Evolutionary conservation across 2,329 filamentous ascomycete species (phyloP), one percentile per base, ranked within the genome.

Genomic region (Sclerotinia borealis): DNA sequence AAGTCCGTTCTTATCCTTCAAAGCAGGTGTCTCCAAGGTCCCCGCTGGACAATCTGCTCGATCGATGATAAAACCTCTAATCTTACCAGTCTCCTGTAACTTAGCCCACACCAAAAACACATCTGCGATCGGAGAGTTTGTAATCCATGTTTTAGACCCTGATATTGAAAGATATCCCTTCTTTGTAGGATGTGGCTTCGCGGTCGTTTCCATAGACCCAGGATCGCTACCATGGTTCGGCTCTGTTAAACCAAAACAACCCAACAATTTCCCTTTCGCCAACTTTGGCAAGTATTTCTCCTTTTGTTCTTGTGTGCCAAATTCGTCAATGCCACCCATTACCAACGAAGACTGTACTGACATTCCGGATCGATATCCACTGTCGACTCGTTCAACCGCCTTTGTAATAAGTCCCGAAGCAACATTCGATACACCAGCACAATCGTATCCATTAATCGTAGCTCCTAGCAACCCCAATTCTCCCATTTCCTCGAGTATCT

Each of bases 1-100:
- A 37, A 99, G 85, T 1, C 93, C 95, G 66, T 90, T 97, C 83
- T 99, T 99, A 79, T 98, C 86, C 80, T 96, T 96, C 76, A 99
- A 89, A 15, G 90, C 80, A 1, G 95, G 95, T 7, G 95, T 99
- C 76, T 95, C 92, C 17, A 99, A 81, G 0, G 93, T 96, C 2
- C 95, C 93, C 0, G 91, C 81, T 1, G 93, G 93, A 72, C 93
- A 96, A 69, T 91, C 83, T 69, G 86, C 85, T 69, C 93, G 85
- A 77, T 99, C 92, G 37, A 99, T 83, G 54, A 97, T 77, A 77
- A 98, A 99, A 0, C 95, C 95, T 54, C 91, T 85, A 69, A 99
- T 98, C 82, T 96, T 96, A 67, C 92, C 93, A 27, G 92, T 96
- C 70, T 90, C 89, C 68, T 95, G 86, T 54, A 96, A 79, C 79